Evolutionary conservation across 768 basidiomycete species (phyloP), one percentile per base, ranked within the genome.

Genomic region (Terana coerulea): DNA sequence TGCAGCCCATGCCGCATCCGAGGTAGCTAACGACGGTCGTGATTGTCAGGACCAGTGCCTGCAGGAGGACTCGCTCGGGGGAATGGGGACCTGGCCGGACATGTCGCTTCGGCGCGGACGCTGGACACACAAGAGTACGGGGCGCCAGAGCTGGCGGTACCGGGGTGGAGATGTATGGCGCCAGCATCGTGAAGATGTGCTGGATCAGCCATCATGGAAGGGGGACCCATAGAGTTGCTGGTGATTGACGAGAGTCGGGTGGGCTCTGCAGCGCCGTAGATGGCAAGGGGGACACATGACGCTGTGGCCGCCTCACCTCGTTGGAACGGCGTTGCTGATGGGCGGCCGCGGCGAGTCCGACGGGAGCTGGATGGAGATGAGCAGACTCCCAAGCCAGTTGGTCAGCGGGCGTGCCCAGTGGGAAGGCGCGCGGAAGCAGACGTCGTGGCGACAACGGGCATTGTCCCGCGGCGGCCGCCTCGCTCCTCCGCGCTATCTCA

Each of bases 311-410:
- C 6, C 39, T 19, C 24, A 58, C 60, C 60, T 61, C 60, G 56
- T 57, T 57, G 53, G 14, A 31, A 45, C 31, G 53, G 60, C 60
- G 60, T 61, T 61, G 60, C 39, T 59, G 58, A 59, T 57, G 60
- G 46, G 58, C 58, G 58, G 55, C 49, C 24, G 15, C 46, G 37
- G 21, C 34, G 30, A 30, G 36, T 47, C 30, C 53, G 47, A 47
- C 40, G 53, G 34, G 43, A 33, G 47, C 49, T 46, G 52, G 25
- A 24, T 46, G 21, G 37, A 45, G 28, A n/a, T 42, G 15, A 39
- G 39, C 39, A 24, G 17, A 5, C 6, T 5, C 35, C 15, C 6
- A 5, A 14, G 15, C 6, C 6, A 14, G 6, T 5, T n/a, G 35
- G 35, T 3, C 12, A 25, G 19, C 35, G 26, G 35, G 48, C 48